Percentiles rank a stretch among this genome's conserved stretches.
Evolutionary conservation across 2,329 filamentous ascomycete species (phyloP).

Genomic region (Tolypocladium paradoxum): DNA sequence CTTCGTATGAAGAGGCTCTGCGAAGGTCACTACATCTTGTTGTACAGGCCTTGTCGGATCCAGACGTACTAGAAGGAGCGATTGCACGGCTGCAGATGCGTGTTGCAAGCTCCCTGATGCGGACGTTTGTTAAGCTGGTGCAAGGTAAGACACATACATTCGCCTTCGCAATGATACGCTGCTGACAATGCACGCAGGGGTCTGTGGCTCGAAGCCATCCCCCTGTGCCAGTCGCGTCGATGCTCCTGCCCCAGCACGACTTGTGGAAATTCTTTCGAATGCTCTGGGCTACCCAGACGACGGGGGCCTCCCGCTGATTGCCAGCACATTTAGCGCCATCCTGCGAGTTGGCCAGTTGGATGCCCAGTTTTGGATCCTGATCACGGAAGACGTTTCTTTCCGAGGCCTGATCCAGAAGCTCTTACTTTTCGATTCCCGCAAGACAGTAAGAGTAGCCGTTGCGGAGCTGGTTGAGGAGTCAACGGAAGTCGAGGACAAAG

Average conservation of each 20-base stretch:
- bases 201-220: background rate
- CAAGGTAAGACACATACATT: constrained; percentile 9
- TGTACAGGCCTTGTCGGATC: constrained; percentile 49
- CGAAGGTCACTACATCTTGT: constrained; percentile 40
- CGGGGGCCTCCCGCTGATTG: constrained; percentile 13
- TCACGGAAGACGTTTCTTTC: constrained; percentile 12
- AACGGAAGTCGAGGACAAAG: constrained; percentile 7
- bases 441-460: constrained; percentile 16
- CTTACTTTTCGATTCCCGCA: constrained; percentile 17
- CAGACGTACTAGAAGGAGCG: constrained; percentile 35
- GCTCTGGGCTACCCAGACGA: constrained; percentile 13
- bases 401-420: constrained; percentile 11
- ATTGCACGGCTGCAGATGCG: constrained; percentile 13
- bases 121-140: constrained; percentile 16
- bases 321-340: constrained; percentile 15
- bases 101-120: constrained; percentile 16
- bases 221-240: background rate
- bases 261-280: constrained; percentile 14
- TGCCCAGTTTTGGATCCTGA: constrained; percentile 16
- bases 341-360: constrained; percentile 17
- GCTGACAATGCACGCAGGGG: background rate
- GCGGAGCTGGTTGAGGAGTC: constrained; percentile 22
- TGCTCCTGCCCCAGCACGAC: constrained; percentile 20
- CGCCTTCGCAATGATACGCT: background rate
- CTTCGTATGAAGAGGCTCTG: constrained; percentile 9